Evolutionary conservation across 441 rosid genomes (phyloP), one percentile per base, ranked within the genome.

Genomic region (Aleurites moluccanus): DNA sequence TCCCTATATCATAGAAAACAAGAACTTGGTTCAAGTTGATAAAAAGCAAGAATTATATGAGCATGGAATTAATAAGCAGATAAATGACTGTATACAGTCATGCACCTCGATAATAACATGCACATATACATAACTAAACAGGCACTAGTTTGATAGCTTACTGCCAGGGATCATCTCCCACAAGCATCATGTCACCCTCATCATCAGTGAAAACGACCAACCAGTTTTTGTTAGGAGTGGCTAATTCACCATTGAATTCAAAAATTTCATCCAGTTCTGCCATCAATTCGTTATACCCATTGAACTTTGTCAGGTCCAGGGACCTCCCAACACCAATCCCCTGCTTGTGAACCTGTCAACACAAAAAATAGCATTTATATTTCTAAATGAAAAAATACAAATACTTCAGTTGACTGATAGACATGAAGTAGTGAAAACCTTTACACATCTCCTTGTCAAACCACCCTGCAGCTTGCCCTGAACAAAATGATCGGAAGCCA

Each of bases 151-250:
- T 74, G 70, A 27, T 38, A 38, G 40, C 98, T 84, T 91, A 96
- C 99, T 89, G 91, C 99, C 99, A 96, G 15, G 99, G 99, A 82
- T 96, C 99, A 75, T 96, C 99, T 70, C 99, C 99, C 70, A 91
- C 98, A 73, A 92, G 98, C 99, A 96, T 93, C 94, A 92, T 96
- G 76, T 96, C 99, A 69, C 88, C 92, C 85, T 96, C 99, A 52
- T 96, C 97, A 77, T 96, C 99, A 3, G 94, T 91, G 75, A 88
- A 96, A 18, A 96, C 94, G 69, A 93, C 83, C 77, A 90, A 77
- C 98, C 99, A 94, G 56, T 88, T 86, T 79, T 85, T 93, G 68
- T 83, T 80, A 8, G 90, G 83, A 67, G 90, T 80, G 82, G 87
- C 79, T 77, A 96, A 81, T 81, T 88, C 94, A 16, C 98, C 98